Conservation (phyloP, 345 rosid genomes). For the Camelina neglecta region DNA sequence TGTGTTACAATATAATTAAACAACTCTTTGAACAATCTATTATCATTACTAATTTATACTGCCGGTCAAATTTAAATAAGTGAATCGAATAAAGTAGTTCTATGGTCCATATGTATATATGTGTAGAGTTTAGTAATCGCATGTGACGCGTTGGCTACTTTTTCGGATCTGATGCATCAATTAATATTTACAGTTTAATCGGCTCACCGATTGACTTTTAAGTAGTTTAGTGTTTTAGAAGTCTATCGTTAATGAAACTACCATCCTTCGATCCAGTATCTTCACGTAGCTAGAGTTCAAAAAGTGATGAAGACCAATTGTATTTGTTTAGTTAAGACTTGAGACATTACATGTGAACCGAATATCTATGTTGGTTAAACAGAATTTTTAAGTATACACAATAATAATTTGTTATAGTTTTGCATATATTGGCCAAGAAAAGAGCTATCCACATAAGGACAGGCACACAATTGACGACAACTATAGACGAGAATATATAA, state of each 20-base stretch:
- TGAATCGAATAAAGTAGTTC: not conserved
- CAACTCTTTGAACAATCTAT: not conserved
- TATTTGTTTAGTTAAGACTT: no score
- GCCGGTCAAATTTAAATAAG: not conserved
- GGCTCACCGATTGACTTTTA: not conserved
- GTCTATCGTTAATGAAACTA: not conserved
- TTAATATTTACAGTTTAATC: not conserved
- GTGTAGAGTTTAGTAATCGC: constrained; percentile 14
- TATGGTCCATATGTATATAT: constrained; percentile 17
- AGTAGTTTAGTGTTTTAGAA: not conserved
- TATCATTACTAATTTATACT: not conserved
- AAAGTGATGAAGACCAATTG: not conserved
- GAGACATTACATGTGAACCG: not conserved
- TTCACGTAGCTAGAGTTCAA: constrained; percentile 1
- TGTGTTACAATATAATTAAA: not conserved
- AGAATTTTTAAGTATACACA: not conserved
- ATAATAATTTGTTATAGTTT: not conserved
- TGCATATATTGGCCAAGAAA: not conserved
- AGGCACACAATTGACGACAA: not conserved
- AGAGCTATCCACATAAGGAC: not conserved
- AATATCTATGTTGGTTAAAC: no score
- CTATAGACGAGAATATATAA: not conserved
- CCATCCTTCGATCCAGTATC: constrained; percentile 1
- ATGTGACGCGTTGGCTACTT: constrained; percentile 24
- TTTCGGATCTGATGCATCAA: constrained; percentile 28